Percentiles rank a stretch among this genome's conserved stretches.
These are phyloP conservation scores for Podospora anserina DNA, from an alignment of 495 filamentous ascomycete species.

Conservation along the genomic window DNA sequence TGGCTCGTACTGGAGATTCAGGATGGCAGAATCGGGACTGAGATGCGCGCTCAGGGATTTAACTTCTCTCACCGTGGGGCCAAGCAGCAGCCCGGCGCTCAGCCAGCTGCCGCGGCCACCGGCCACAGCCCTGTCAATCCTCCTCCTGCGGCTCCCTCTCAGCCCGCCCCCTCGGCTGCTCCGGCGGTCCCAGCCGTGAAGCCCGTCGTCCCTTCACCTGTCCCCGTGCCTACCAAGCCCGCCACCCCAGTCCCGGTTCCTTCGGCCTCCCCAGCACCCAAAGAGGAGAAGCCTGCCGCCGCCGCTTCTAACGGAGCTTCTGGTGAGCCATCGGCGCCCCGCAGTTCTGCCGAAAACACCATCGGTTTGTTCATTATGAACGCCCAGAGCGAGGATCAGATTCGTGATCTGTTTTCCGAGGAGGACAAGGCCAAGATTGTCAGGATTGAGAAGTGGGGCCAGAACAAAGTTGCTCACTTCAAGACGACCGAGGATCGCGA, in stretches of 20 bases:
- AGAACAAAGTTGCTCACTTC: conserved; percentile 79
- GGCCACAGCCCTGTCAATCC: conserved; percentile 33
- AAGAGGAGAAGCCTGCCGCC: conserved; percentile 47
- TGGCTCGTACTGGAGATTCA: conserved; percentile 94
- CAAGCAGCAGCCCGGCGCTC: conserved; percentile 48
- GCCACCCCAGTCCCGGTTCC: conserved; percentile 46
- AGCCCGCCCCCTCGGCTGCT: conserved; percentile 24
- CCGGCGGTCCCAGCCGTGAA: conserved; percentile 36
- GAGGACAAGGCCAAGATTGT: conserved; percentile 76
- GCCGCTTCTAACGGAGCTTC: conserved; percentile 49
- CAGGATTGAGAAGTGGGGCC: conserved; percentile 73
- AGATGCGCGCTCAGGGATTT: conserved; percentile 98
- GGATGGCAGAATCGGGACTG: conserved; percentile 89
- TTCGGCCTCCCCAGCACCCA: conserved; percentile 39
- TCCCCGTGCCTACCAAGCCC: conserved; percentile 50
- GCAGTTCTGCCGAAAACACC: conserved; percentile 46
- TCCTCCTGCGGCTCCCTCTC: not conserved
- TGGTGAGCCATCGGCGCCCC: conserved; percentile 47
- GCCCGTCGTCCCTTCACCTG: conserved; percentile 36
- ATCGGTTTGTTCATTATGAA: conserved; percentile 83
- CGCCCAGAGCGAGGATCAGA: conserved; percentile 70
- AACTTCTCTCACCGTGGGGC: conserved; percentile 92
- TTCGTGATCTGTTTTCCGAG: conserved; percentile 72
- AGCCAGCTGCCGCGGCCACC: conserved; percentile 32
- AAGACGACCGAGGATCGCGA: conserved; percentile 71